Base-by-base conservation (phyloP, 31 red algal genomes). In the Asparagopsis taxiformis region DNA sequence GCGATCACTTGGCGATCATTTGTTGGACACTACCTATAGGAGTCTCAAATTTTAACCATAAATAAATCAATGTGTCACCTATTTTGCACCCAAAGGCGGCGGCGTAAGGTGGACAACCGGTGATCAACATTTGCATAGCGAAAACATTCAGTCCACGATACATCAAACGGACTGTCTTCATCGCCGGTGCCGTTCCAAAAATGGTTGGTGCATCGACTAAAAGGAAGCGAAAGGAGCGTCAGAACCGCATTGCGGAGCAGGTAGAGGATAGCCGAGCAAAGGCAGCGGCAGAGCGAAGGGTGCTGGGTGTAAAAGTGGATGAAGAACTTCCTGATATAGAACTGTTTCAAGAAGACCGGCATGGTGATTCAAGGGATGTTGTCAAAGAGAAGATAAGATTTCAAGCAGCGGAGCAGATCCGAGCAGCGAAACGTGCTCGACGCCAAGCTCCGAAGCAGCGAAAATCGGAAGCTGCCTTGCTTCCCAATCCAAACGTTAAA, bases 391-490 rank as follows among this genome's bases (percentile, higher is more conserved):
- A 78, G 37, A 38, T 78, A 48, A 44, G 21, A 31, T 39, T 33
- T 19, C 74, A 78, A 33, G 74, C 74, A 32, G 34, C 60, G 49
- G 56, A 56, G 10, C 59, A 78, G 30, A 53, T 58, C 30, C 59
- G 74, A 20, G 74, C 74, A 2, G 74, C 74, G 26, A 78, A 78
- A 55, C 74, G 74, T 8, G 74, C 74, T 5, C 74, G 74, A 30
- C 58, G 74, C 46, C 31, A 53, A 37, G 59, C 46, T 4, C 74
- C 74, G 13, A 78, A 78, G 60, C 9, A 20, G 56, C 59, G 74
- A 37, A 78, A 78, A 31, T 78, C 74, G 9, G 74, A 78, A 54
- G 74, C 51, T 33, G 59, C 23, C 2, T 19, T 78, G 31, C 36
- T 9, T 31, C n/a, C 31, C 7, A 5, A 8, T 2, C 24, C 41